Evolutionary conservation across 1,284 basidiomycete species (phyloP).

Genomic region (Tylopilus sp.): DNA sequence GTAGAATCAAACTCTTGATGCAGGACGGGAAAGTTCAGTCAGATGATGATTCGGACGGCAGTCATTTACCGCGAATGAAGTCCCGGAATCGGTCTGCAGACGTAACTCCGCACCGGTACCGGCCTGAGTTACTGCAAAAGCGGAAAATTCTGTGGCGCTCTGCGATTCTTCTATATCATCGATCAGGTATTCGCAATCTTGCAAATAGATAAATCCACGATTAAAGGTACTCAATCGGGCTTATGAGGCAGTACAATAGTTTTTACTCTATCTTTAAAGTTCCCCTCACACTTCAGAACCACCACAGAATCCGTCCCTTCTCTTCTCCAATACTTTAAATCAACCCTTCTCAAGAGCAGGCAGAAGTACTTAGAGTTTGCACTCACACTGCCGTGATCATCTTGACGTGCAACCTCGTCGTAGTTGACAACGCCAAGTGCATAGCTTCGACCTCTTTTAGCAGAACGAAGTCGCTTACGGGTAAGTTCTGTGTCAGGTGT

Average conservation of each 20-base stretch:
- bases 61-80: too few species aligned
- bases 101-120: too few species aligned
- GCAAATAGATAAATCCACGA: too few species aligned
- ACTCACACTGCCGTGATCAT: neutral
- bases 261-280: neutral
- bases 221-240: too few species aligned
- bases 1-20: too few species aligned
- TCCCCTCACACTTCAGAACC: slow-evolving; percentile 7
- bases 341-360: neutral
- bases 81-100: too few species aligned
- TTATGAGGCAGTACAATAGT: neutral
- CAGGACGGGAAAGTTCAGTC: too few species aligned
- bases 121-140: too few species aligned
- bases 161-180: too few species aligned
- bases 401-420: neutral
- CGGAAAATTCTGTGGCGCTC: too few species aligned
- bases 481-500: slow-evolving; percentile 1
- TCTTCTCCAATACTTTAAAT: neutral
- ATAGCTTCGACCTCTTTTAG: slow-evolving; percentile 1
- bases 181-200: too few species aligned
- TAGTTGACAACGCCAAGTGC: slow-evolving; percentile 10
- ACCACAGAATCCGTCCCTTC: neutral
- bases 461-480: neutral
- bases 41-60: too few species aligned
- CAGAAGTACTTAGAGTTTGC: slow-evolving; percentile 6